A percentile compares a stretch with the other conserved stretches of the same genome.
Conservation (phyloP, 352 stramenopile species). For the Phytophthora pini region DNA sequence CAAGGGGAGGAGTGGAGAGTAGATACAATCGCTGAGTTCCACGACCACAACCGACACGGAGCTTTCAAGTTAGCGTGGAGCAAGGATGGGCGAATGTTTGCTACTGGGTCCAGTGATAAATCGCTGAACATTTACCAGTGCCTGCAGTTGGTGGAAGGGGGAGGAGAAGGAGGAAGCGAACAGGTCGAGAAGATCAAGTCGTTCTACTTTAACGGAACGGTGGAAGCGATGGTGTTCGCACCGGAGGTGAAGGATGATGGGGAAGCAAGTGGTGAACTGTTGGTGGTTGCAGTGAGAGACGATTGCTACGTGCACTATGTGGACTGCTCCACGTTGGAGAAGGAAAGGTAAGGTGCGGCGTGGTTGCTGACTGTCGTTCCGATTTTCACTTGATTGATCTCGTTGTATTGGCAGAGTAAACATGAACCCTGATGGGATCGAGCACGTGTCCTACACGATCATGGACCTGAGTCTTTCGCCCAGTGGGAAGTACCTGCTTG, state of each 20-base stretch:
- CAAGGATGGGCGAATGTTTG: slow-evolving; percentile 58
- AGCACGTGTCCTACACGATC: slow-evolving; percentile 90
- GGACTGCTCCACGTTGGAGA: slow-evolving; percentile 79
- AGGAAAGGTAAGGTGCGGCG: slow-evolving; percentile 57
- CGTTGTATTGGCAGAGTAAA: slow-evolving; percentile 58
- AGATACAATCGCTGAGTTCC: slow-evolving; percentile 51
- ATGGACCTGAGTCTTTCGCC: slow-evolving; percentile 83
- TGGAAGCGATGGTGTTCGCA: slow-evolving; percentile 71
- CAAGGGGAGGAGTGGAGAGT: slow-evolving; percentile 48
- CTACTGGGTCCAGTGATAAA: slow-evolving; percentile 80
- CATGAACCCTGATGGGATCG: slow-evolving; percentile 87
- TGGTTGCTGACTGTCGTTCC: too few species aligned
- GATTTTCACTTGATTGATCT: not conserved
- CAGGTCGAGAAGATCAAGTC: slow-evolving; percentile 74
- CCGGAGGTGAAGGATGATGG: slow-evolving; percentile 19
- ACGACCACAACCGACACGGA: slow-evolving; percentile 77
- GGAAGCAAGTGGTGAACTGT: slow-evolving; percentile 39
- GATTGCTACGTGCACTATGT: slow-evolving; percentile 90
- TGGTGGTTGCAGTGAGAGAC: slow-evolving; percentile 75
- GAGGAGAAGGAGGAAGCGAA: slow-evolving; percentile 7
- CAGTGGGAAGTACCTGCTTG: slow-evolving; percentile 79
- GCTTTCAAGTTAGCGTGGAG: slow-evolving; percentile 76
- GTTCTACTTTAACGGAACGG: slow-evolving; percentile 87
- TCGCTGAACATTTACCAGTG: slow-evolving; percentile 74
- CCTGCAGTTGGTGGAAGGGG: slow-evolving; percentile 21